These are phyloP conservation scores for Ophiostoma angusticollis DNA, from an alignment of 2,329 filamentous ascomycete genomes.

Conservation along the genomic window DNA sequence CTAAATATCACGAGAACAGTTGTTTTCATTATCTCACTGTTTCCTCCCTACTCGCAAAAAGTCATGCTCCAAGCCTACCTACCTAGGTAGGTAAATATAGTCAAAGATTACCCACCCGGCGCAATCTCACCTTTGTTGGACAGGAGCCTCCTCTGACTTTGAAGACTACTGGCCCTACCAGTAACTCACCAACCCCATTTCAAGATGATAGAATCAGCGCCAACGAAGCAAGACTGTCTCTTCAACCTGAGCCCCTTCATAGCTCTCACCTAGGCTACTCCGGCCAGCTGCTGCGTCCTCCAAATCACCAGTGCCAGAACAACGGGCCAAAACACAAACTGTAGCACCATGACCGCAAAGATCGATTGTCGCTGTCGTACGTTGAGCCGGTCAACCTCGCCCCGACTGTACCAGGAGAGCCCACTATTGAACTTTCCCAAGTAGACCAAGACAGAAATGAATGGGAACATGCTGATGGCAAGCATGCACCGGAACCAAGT, in stretches of 20 bases:
- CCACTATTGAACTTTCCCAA: constrained; percentile 31
- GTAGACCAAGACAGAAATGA: constrained; percentile 32
- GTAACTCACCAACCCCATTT: too few relatives aligned
- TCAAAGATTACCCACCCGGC: too few relatives aligned
- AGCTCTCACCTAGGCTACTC: background rate
- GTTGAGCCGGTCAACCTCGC: constrained; percentile 29
- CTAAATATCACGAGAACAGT: too few relatives aligned
- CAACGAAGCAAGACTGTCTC: background rate
- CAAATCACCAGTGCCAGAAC: constrained; percentile 14
- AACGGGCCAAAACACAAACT: constrained; percentile 14
- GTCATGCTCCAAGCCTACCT: too few relatives aligned
- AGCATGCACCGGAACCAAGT: constrained; percentile 28
- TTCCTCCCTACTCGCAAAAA: too few relatives aligned
- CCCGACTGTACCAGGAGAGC: constrained; percentile 36
- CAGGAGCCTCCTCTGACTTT: too few relatives aligned
- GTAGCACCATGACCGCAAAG: constrained; percentile 20
- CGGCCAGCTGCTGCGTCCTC: constrained; percentile 4
- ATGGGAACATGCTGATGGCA: constrained; percentile 30
- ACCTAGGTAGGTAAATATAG: too few relatives aligned
- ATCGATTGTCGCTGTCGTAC: constrained; percentile 25
- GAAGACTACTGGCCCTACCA: too few relatives aligned
- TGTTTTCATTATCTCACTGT: too few relatives aligned
- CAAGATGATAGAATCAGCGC: background rate
- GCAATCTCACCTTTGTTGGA: too few relatives aligned
- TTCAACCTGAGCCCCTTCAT: background rate